A percentile compares a stretch with the other conserved stretches of the same genome.
Evolutionary conservation across 2,329 filamentous ascomycete genomes (phyloP).

Genomic region (Microsporum canis): DNA sequence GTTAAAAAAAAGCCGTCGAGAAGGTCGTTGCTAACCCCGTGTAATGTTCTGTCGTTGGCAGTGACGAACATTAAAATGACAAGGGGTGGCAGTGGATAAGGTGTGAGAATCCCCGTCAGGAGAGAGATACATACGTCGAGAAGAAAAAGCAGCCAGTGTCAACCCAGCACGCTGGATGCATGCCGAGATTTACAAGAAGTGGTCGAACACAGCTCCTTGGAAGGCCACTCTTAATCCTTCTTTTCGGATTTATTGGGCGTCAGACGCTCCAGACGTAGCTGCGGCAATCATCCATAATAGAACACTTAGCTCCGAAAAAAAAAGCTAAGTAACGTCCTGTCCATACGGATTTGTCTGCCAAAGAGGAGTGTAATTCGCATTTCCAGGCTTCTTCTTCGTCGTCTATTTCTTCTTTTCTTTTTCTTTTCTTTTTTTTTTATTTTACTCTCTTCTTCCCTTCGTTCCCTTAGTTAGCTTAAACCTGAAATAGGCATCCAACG

Average conservation of each 20-base stretch:
- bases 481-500: background rate
- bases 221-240: background rate
- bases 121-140: background rate
- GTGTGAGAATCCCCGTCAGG: constrained; percentile 3
- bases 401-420: background rate
- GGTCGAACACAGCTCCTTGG: background rate
- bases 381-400: background rate
- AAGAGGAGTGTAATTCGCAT: background rate
- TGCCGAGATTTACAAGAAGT: background rate
- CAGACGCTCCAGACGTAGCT: background rate
- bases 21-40: background rate
- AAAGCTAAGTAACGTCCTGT: background rate
- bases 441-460: background rate
- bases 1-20: background rate
- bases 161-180: constrained; percentile 5
- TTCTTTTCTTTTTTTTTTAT: background rate
- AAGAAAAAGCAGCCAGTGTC: background rate
- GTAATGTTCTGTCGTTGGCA: constrained; percentile 3
- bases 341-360: background rate
- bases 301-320: background rate
- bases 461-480: background rate
- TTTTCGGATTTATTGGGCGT: background rate
- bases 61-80: constrained; percentile 7
- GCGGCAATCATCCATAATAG: background rate
- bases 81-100: constrained; percentile 1